These are phyloP conservation scores for Amphichorda felina DNA, from an alignment of 2,329 filamentous ascomycete genomes.

Conservation along the genomic window DNA sequence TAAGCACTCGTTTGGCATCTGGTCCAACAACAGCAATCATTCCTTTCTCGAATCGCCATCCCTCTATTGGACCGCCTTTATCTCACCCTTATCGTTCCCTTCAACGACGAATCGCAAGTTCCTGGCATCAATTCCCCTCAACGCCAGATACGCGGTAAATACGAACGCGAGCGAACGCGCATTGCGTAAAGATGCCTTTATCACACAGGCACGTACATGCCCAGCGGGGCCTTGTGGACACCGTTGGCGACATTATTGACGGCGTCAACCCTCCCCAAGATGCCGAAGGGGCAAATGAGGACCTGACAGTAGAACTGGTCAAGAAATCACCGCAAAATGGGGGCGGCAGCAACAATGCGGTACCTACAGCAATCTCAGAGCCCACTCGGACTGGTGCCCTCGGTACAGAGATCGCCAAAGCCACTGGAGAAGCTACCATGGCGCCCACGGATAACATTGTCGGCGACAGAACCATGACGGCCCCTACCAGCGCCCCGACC, in stretches of 20 bases:
- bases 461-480: slow-evolving; percentile 7
- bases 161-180: neutral
- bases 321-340: neutral
- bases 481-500: slow-evolving; percentile 8
- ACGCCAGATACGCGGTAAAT: neutral
- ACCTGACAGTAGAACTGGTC: neutral
- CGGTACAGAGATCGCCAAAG: slow-evolving; percentile 17
- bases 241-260: slow-evolving; percentile 4
- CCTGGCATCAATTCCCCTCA: too few relatives aligned
- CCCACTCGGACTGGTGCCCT: slow-evolving; percentile 7
- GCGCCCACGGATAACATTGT: slow-evolving; percentile 5
- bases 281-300: too few relatives aligned
- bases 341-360: neutral
- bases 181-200: slow-evolving; percentile 14
- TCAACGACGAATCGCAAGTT: too few relatives aligned
- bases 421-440: slow-evolving; percentile 10
- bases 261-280: slow-evolving; percentile 1
- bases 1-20: slow-evolving; percentile 2
- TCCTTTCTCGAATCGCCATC: neutral
- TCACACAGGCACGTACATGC: slow-evolving; percentile 15
- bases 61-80: neutral
- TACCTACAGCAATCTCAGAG: slow-evolving; percentile 5
- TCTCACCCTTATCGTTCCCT: too few relatives aligned
- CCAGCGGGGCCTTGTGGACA: slow-evolving; percentile 13
- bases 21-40: slow-evolving; percentile 2